Conservation (phyloP, 768 basidiomycete genomes). For the Tremella mesenterica region DNA sequence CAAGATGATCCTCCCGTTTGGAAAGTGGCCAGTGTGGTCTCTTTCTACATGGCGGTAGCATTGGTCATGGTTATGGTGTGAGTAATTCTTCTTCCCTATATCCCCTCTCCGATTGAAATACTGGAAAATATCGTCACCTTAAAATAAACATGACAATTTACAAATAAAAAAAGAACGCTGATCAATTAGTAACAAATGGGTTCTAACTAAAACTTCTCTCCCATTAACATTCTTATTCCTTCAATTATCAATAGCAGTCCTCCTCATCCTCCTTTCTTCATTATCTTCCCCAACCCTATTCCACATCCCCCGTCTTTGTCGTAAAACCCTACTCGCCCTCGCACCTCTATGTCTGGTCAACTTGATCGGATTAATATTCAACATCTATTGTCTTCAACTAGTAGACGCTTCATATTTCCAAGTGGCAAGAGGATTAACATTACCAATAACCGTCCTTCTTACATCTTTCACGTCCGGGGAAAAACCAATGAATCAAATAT, state of each 20-base stretch:
- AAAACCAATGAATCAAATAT: slow-evolving; percentile 3
- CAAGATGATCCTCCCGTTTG: background rate
- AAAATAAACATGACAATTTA: too few species aligned
- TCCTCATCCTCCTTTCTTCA: slow-evolving; percentile 6
- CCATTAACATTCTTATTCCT: slow-evolving; percentile 21
- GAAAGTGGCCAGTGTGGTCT: slow-evolving; percentile 58
- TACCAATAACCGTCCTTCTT: slow-evolving; percentile 22
- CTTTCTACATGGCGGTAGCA: slow-evolving; percentile 69
- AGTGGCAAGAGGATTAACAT: slow-evolving; percentile 45
- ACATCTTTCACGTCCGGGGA: slow-evolving; percentile 8
- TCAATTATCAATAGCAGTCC: slow-evolving; percentile 15
- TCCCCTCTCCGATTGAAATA: background rate
- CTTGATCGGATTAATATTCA: slow-evolving; percentile 59
- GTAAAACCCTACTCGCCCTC: slow-evolving; percentile 10
- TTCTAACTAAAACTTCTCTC: slow-evolving; percentile 17
- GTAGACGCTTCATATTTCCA: slow-evolving; percentile 78
- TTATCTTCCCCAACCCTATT: slow-evolving; percentile 8
- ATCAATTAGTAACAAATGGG: slow-evolving; percentile 25
- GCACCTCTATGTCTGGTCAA: slow-evolving; percentile 17
- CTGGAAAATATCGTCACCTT: background rate
- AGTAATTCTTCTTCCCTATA: background rate
- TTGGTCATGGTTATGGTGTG: slow-evolving; percentile 47
- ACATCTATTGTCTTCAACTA: slow-evolving; percentile 65
- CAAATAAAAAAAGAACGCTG: background rate
- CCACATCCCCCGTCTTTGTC: slow-evolving; percentile 14